phyloP scores from a whole-genome alignment of 495 filamentous ascomycete species.

The Apodospora peruviana region DNA sequence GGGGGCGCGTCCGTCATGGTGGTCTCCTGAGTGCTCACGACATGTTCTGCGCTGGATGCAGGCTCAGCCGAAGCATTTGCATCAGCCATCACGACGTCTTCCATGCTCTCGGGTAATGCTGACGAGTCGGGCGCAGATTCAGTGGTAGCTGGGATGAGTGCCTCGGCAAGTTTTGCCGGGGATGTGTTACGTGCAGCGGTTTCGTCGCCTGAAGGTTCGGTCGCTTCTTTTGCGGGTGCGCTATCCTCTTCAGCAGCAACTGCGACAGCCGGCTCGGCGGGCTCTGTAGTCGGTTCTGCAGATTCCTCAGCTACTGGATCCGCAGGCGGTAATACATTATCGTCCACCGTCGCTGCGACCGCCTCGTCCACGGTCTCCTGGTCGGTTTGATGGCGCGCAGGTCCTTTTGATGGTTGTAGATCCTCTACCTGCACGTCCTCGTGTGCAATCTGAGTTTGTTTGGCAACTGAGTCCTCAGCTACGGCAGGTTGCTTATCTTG shows the following conservation, averaged over 20 bases:
- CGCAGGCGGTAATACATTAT: background rate
- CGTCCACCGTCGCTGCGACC: background rate
- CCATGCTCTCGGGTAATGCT: background rate
- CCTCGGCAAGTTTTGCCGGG: background rate
- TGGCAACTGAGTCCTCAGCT: background rate
- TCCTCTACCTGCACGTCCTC: no score
- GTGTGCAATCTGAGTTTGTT: no score
- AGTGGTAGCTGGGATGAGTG: background rate
- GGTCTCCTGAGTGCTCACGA: constrained; percentile 24
- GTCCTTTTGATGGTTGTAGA: no score
- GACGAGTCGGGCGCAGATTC: background rate
- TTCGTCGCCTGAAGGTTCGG: background rate
- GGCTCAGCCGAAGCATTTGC: background rate
- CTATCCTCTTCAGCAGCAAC: background rate
- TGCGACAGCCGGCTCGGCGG: background rate
- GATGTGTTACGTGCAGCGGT: background rate
- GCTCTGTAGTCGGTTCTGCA: background rate
- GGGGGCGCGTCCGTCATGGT: constrained; percentile 14
- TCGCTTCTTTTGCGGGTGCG: background rate
- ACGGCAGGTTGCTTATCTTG: no score
- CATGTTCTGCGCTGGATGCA: constrained; percentile 5
- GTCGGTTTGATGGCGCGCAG: no score
- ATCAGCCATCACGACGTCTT: constrained; percentile 28
- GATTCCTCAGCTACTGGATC: background rate
- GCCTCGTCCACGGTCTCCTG: background rate